These are phyloP conservation scores for Paramecium primaurelia DNA, from an alignment of 73 alveolate species.

Conservation along the genomic window DNA sequence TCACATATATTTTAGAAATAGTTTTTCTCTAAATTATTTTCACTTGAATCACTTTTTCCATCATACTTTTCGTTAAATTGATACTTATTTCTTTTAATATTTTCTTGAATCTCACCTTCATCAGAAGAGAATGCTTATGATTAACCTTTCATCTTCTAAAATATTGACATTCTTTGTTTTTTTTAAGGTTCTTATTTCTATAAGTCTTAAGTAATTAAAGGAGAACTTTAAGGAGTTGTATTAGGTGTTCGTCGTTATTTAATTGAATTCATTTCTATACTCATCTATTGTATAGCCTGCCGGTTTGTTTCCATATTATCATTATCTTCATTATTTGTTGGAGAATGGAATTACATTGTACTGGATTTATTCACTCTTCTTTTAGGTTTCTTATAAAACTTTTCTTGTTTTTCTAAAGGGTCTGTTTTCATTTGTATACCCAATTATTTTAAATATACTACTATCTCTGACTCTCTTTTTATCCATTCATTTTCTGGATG, in stretches of 20 bases:
- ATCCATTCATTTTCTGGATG: constrained; percentile 22
- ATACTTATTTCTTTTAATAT: background rate
- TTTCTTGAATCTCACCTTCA: background rate
- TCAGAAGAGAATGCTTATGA: background rate
- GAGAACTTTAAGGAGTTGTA: constrained; percentile 23
- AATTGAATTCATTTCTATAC: background rate
- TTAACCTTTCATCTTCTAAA: background rate
- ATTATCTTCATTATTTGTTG: background rate
- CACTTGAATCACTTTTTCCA: background rate
- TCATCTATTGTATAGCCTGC: background rate
- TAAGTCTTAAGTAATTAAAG: background rate
- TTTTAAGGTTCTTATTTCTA: background rate
- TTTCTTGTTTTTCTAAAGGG: background rate
- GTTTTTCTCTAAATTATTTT: background rate
- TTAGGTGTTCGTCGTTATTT: background rate
- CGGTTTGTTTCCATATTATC: background rate
- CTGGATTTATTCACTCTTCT: constrained; percentile 21
- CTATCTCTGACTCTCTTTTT: background rate
- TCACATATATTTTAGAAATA: constrained; percentile 9
- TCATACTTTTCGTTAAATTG: background rate
- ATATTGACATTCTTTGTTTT: background rate
- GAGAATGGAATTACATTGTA: background rate
- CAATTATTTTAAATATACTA: background rate
- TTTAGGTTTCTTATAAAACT: background rate
- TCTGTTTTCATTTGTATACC: constrained; percentile 27